Conservation (phyloP, 2,329 filamentous ascomycete species). For the Trichocomaceae sp. region DNA sequence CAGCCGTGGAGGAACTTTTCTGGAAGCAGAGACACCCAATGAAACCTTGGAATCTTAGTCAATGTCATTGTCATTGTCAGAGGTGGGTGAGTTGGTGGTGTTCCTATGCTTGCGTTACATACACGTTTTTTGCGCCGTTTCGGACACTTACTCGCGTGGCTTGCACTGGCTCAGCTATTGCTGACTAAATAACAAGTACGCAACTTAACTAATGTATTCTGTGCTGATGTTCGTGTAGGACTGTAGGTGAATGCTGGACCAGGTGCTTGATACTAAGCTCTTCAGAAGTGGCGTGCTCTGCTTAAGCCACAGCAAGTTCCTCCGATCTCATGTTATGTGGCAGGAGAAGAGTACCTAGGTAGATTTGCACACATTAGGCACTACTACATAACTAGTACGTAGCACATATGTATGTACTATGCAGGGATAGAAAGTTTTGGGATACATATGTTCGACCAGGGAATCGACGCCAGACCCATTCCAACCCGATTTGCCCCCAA, state of each 20-base stretch:
- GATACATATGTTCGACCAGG: not conserved
- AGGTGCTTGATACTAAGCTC: not conserved
- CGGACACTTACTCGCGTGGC: not conserved
- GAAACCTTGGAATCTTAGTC: too few species aligned
- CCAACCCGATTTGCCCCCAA: conserved; percentile 3
- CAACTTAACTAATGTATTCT: too few species aligned
- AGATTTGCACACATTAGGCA: not conserved
- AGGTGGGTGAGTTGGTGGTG: too few species aligned
- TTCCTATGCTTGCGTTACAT: not conserved
- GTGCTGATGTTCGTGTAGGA: too few species aligned
- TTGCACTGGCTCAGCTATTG: not conserved
- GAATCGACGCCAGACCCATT: not conserved
- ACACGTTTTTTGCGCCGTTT: not conserved
- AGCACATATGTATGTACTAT: too few species aligned
- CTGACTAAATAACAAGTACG: not conserved
- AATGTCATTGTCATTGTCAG: too few species aligned
- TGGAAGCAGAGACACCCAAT: not conserved
- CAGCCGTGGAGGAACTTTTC: not conserved
- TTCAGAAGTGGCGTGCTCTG: not conserved
- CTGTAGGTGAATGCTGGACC: not conserved
- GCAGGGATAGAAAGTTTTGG: too few species aligned
- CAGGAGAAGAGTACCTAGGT: not conserved
- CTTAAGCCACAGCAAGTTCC: not conserved
- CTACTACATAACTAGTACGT: not conserved
- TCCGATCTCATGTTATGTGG: not conserved